These are phyloP conservation scores for Plasmopara halstedii DNA, from an alignment of 352 stramenopile genomes.

Conservation along the genomic window DNA sequence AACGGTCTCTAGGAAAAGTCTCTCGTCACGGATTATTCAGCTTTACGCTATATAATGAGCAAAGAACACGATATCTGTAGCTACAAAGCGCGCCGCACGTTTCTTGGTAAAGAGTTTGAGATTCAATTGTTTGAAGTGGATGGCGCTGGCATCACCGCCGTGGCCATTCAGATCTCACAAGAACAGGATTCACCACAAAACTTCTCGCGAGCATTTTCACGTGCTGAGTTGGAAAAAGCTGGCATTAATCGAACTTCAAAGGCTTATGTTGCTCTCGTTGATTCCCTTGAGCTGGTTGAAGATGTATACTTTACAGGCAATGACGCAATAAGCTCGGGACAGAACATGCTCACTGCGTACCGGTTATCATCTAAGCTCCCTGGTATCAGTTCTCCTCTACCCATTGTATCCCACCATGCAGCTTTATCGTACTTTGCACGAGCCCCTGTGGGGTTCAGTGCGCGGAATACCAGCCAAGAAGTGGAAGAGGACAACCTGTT, in stretches of 20 bases:
- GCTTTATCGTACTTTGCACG: conserved; percentile 57
- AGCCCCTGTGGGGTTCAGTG: conserved; percentile 36
- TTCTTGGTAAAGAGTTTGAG: conserved; percentile 57
- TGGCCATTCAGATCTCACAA: conserved; percentile 34
- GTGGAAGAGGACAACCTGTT: conserved; percentile 34
- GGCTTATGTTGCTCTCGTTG: conserved; percentile 49
- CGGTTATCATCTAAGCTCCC: conserved; percentile 56
- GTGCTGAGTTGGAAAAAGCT: conserved; percentile 33
- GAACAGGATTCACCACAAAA: conserved; percentile 32
- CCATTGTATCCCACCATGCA: conserved; percentile 49
- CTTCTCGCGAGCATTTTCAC: conserved; percentile 61
- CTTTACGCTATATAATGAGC: conserved; percentile 18
- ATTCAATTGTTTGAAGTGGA: conserved; percentile 70
- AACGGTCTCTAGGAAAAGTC: conserved; percentile 4
- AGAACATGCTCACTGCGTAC: conserved; percentile 39
- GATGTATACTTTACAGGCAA: conserved; percentile 54
- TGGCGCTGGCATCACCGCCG: conserved; percentile 47
- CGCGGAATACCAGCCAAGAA: conserved; percentile 36
- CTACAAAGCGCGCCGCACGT: conserved; percentile 55
- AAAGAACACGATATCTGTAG: conserved; percentile 44
- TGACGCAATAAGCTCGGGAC: conserved; percentile 26
- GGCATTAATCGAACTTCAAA: conserved; percentile 49
- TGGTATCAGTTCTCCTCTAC: conserved; percentile 42
- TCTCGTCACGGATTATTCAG: background rate
- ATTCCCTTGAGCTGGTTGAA: conserved; percentile 60